Evolutionary conservation across 164 flowering plant genomes (phyloP).

Genomic region (Vitis amurensis): DNA sequence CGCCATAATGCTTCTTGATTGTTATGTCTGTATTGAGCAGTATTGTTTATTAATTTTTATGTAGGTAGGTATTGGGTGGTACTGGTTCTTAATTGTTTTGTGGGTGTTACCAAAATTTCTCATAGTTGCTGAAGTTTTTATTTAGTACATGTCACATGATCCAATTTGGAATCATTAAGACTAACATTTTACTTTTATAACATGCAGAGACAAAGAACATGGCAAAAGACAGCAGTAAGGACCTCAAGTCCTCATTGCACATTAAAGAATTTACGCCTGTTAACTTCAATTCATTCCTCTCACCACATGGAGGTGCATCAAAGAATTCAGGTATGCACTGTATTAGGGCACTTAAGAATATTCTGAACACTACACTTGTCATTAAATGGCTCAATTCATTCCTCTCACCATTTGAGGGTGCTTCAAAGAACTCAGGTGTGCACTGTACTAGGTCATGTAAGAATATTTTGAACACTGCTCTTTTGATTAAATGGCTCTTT

Average conservation of each 20-base stretch:
- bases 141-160: too few species aligned
- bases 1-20: too few species aligned
- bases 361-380: too few species aligned
- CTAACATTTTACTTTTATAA: background rate
- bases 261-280: constrained; percentile 24
- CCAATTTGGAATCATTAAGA: too few species aligned
- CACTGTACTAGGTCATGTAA: background rate
- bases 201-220: constrained; percentile 22
- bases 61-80: too few species aligned
- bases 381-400: constrained; percentile 2
- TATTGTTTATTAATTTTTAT: too few species aligned
- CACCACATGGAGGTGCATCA: constrained; percentile 24
- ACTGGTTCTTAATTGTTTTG: background rate
- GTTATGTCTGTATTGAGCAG: background rate
- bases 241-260: constrained; percentile 19
- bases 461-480: too few species aligned
- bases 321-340: constrained; percentile 29
- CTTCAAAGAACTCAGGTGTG: constrained; percentile 32
- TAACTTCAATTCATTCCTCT: constrained; percentile 14
- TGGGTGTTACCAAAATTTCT: background rate
- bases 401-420: constrained; percentile 18
- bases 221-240: constrained; percentile 14
- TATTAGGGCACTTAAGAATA: background rate
- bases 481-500: background rate
- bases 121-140: too few species aligned